Evolutionary conservation across 2,329 filamentous ascomycete genomes (phyloP).

Genomic region (Hypoxylon sp.): DNA sequence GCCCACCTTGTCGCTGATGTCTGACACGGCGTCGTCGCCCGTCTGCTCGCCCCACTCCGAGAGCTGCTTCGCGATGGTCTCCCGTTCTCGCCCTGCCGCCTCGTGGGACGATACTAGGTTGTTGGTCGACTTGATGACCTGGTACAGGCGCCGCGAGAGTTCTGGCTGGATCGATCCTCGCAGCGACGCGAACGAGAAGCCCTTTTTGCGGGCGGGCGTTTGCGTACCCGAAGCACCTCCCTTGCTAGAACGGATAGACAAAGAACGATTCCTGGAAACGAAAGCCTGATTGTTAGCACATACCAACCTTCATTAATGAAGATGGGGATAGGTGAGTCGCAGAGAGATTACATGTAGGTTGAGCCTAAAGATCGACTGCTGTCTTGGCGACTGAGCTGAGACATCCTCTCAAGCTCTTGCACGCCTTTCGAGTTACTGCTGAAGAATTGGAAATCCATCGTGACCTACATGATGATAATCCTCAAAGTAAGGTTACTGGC

Average conservation of each 20-base stretch:
- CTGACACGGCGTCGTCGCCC: slow-evolving; percentile 84
- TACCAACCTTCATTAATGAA: not conserved
- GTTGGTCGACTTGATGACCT: slow-evolving; percentile 95
- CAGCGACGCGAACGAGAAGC: slow-evolving; percentile 87
- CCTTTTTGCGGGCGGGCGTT: slow-evolving; percentile 65
- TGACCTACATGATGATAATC: slow-evolving; percentile 45
- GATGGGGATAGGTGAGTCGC: slow-evolving; percentile 4
- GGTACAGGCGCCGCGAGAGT: slow-evolving; percentile 87
- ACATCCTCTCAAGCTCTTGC: slow-evolving; percentile 44
- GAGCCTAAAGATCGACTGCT: slow-evolving; percentile 39
- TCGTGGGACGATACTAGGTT: slow-evolving; percentile 87
- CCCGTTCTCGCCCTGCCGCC: slow-evolving; percentile 83
- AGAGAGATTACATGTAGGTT: slow-evolving; percentile 42
- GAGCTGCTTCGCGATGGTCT: slow-evolving; percentile 87
- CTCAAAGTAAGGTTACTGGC: slow-evolving; percentile 13
- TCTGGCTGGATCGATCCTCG: slow-evolving; percentile 88
- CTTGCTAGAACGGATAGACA: slow-evolving; percentile 54
- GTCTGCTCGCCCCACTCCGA: slow-evolving; percentile 97
- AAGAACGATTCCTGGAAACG: slow-evolving; percentile 46
- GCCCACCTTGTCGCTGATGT: slow-evolving; percentile 95
- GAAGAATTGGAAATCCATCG: slow-evolving; percentile 48
- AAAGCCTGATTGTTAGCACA: slow-evolving; percentile 31
- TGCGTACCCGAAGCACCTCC: slow-evolving; percentile 54
- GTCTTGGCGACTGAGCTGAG: slow-evolving; percentile 36
- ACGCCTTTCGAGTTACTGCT: slow-evolving; percentile 46